phyloP scores from a whole-genome alignment of 768 basidiomycete genomes.

The Boletus eberwhitei region DNA sequence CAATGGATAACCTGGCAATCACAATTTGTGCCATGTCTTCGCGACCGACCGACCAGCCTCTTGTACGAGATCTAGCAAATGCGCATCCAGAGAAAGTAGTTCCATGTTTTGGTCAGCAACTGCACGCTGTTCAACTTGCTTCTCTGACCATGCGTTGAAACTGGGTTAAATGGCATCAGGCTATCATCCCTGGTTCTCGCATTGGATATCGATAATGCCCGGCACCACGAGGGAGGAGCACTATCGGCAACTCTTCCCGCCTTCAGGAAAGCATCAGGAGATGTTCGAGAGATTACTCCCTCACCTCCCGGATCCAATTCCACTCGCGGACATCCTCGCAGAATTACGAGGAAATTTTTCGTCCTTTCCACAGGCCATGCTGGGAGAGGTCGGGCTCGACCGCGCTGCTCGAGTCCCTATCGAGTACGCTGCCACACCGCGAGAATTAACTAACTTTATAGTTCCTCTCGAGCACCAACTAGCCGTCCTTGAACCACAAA shows the following conservation, averaged over 20 bases:
- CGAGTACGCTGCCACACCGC: conserved; percentile 46
- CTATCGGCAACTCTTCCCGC: conserved; percentile 68
- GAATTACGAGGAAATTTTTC: conserved; percentile 59
- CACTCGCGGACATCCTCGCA: conserved; percentile 54
- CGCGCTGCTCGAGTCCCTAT: conserved; percentile 71
- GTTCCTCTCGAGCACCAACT: conserved; percentile 81
- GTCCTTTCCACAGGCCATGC: conserved; percentile 67
- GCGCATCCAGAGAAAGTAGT: conserved; percentile 63
- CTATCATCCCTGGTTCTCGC: conserved; percentile 92
- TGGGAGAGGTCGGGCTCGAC: conserved; percentile 95
- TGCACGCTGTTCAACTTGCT: conserved; percentile 7
- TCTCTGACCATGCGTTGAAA: conserved; percentile 9
- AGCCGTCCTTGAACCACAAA: conserved; percentile 74
- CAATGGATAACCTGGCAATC: conserved; percentile 56
- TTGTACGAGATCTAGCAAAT: conserved; percentile 63
- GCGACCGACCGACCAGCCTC: conserved; percentile 59
- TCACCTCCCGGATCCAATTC: conserved; percentile 68
- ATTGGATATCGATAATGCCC: conserved; percentile 58
- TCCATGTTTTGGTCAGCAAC: conserved; percentile 81
- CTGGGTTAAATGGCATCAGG: conserved; percentile 43
- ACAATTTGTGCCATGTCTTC: conserved; percentile 85
- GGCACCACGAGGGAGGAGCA: conserved; percentile 61
- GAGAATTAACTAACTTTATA: conserved; percentile 70
- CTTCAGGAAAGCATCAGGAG: conserved; percentile 32
- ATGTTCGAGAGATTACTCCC: conserved; percentile 57